phyloP scores from a whole-genome alignment of 2,329 filamentous ascomycete species.

The Claviceps spartinae region DNA sequence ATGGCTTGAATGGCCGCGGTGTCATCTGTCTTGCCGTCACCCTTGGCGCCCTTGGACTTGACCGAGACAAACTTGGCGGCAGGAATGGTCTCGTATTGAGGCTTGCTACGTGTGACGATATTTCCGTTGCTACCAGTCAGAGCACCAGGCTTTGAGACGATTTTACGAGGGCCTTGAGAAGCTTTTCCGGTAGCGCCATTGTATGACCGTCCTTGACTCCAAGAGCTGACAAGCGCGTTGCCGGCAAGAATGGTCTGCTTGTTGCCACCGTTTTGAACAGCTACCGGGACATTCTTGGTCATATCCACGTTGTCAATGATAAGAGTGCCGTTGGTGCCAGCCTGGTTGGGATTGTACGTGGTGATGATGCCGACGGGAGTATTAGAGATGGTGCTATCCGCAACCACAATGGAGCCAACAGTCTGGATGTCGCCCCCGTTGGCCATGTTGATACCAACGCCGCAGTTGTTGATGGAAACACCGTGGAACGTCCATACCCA shows the following conservation, averaged over 20 bases:
- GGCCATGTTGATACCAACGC: slow-evolving; percentile 69
- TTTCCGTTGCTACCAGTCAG: slow-evolving; percentile 53
- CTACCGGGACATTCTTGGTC: slow-evolving; percentile 47
- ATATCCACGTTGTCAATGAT: slow-evolving; percentile 88
- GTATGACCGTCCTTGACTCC: slow-evolving; percentile 70
- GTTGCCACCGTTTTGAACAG: slow-evolving; percentile 47
- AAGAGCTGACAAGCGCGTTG: slow-evolving; percentile 55
- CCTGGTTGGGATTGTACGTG: slow-evolving; percentile 49
- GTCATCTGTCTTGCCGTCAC: slow-evolving; percentile 79
- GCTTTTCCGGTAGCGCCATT: slow-evolving; percentile 32
- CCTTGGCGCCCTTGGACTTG: slow-evolving; percentile 70
- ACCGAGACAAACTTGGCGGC: slow-evolving; percentile 67
- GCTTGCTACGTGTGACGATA: slow-evolving; percentile 75
- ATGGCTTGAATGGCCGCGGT: slow-evolving; percentile 71
- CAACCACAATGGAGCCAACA: slow-evolving; percentile 72
- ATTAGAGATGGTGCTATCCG: slow-evolving; percentile 68
- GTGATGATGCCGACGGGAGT: slow-evolving; percentile 60
- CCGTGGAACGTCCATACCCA: slow-evolving; percentile 78
- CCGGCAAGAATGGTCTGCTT: slow-evolving; percentile 51
- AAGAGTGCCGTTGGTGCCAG: slow-evolving; percentile 64
- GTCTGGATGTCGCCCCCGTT: slow-evolving; percentile 49
- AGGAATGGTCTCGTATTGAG: slow-evolving; percentile 63
- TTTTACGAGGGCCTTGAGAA: slow-evolving; percentile 43
- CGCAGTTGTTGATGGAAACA: slow-evolving; percentile 58
- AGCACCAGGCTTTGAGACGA: slow-evolving; percentile 47